Evolutionary conservation across 345 rosid species (phyloP).

Genomic region (Moricandia moricandioides): DNA sequence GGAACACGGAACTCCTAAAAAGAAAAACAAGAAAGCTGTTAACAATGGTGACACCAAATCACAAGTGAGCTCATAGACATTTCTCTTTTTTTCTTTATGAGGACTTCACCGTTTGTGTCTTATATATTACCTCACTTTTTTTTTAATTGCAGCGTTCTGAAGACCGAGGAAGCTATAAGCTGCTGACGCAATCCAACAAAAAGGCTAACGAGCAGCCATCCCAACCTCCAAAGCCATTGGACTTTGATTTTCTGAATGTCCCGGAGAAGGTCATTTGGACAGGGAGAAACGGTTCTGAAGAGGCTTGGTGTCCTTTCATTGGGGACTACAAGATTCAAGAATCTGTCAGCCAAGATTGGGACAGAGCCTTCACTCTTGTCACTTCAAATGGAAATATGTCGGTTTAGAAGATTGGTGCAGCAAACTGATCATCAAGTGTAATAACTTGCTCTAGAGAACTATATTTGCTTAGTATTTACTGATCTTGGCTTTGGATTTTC

Average conservation of each 20-base stretch:
- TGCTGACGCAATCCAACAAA: constrained; percentile 3
- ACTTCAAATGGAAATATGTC: background rate
- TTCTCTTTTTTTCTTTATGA: background rate
- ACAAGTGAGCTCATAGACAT: constrained; percentile 38
- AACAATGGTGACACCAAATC: constrained; percentile 23
- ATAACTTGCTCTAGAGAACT: background rate
- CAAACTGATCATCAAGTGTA: background rate
- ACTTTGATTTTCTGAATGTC: constrained; percentile 49
- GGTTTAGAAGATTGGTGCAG: constrained; percentile 18
- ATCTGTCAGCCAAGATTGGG: constrained; percentile 47
- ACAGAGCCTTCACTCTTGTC: constrained; percentile 39
- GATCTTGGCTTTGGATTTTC: background rate
- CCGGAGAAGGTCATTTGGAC: constrained; percentile 61
- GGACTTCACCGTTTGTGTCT: background rate
- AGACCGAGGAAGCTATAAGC: constrained; percentile 30
- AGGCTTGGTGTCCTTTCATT: constrained; percentile 53
- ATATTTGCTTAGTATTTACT: background rate
- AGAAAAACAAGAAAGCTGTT: constrained; percentile 14
- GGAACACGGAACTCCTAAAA: constrained; percentile 32
- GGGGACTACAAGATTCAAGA: constrained; percentile 45
- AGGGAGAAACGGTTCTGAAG: constrained; percentile 30
- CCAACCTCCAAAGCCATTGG: constrained; percentile 12
- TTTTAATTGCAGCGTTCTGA: constrained; percentile 37
- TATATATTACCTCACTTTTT: background rate
- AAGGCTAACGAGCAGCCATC: constrained; percentile 12